Evolutionary conservation across 352 stramenopile genomes (phyloP).

Genomic region (Globisporangium spiculum): DNA sequence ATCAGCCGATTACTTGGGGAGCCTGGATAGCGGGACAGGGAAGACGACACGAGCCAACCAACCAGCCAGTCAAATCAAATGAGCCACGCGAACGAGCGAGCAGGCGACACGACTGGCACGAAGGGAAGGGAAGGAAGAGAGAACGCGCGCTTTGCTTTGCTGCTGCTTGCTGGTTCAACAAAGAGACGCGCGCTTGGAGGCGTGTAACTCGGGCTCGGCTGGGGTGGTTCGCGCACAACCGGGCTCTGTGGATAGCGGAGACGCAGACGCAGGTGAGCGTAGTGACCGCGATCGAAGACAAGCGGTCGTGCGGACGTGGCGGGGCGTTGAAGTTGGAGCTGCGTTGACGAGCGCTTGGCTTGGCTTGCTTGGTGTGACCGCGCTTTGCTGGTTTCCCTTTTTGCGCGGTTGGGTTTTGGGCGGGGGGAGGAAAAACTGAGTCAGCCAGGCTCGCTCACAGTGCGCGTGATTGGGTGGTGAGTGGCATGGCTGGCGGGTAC

Average conservation of each 20-base stretch:
- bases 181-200: background rate
- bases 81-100: background rate
- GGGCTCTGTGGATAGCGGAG: background rate
- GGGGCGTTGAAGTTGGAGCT: background rate
- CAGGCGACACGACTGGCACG: background rate
- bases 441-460: background rate
- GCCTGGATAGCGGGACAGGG: background rate
- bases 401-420: background rate
- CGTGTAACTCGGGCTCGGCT: background rate
- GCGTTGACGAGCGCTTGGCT: background rate
- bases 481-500: background rate
- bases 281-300: background rate
- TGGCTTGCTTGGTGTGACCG: background rate
- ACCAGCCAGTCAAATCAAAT: background rate
- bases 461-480: background rate
- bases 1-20: background rate
- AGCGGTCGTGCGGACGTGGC: background rate
- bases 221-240: background rate
- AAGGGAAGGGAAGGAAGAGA: background rate
- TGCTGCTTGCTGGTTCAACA: background rate
- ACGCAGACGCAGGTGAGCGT: background rate
- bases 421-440: slow-evolving; percentile 3
- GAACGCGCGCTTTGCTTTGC: slow-evolving; percentile 5
- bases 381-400: background rate
- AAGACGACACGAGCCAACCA: background rate